Percentiles rank a stretch among this genome's conserved stretches.
Evolutionary conservation across 176 grass and related monocot species (phyloP).

Genomic region (Rhynchospora tenuis): DNA sequence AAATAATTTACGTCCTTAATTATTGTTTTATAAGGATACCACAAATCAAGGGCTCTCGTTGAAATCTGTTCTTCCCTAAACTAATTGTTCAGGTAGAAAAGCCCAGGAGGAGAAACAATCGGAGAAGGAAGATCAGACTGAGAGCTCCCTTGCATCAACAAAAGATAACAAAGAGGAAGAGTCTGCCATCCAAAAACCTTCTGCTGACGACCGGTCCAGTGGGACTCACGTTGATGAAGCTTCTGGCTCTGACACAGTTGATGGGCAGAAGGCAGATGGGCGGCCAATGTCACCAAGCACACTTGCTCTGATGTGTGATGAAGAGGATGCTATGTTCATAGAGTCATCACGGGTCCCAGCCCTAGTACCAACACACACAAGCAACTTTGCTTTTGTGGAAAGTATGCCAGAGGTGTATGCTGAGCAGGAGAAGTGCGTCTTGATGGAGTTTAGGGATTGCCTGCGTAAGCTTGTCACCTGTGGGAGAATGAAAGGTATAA

Average conservation of each 20-base stretch:
- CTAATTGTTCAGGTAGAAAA: constrained; percentile 42
- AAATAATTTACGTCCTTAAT: constrained; percentile 16
- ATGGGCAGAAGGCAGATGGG: constrained; percentile 47
- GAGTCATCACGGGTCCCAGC: background rate
- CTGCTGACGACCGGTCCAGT: constrained; percentile 36
- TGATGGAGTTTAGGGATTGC: constrained; percentile 73
- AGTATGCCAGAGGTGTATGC: constrained; percentile 48
- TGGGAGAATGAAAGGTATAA: constrained; percentile 88
- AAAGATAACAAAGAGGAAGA: constrained; percentile 57
- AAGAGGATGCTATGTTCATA: constrained; percentile 61
- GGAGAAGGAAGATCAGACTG: constrained; percentile 32
- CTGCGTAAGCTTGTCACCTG: constrained; percentile 59
- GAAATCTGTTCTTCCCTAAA: constrained; percentile 10
- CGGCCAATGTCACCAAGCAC: constrained; percentile 91
- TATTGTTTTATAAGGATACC: background rate
- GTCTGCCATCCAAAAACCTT: constrained; percentile 28
- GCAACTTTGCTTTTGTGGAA: constrained; percentile 2
- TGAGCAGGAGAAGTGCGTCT: constrained; percentile 80
- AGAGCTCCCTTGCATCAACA: constrained; percentile 27
- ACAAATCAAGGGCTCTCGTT: background rate
- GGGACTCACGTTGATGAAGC: constrained; percentile 44
- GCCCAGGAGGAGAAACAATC: constrained; percentile 44
- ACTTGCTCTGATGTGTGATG: constrained; percentile 82
- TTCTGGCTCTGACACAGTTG: constrained; percentile 34
- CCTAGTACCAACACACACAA: background rate